phyloP scores from a whole-genome alignment of 371 early-diverging fungal species.

The Gilbertella persicaria region DNA sequence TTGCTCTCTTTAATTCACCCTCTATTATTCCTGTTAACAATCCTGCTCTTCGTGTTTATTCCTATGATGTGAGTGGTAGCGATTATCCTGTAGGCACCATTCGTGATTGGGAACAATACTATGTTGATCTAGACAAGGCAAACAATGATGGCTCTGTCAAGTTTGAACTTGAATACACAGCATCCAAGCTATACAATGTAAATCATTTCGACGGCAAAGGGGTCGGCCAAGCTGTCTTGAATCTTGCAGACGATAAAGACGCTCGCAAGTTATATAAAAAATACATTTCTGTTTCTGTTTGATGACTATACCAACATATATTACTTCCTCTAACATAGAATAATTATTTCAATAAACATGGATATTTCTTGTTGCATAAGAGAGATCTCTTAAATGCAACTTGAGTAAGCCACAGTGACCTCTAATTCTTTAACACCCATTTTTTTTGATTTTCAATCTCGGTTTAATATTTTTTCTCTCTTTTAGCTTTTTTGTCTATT shows the following conservation, averaged over 20 bases:
- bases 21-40: constrained; percentile 55
- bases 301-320: no score
- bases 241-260: constrained; percentile 7
- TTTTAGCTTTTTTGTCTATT: background rate
- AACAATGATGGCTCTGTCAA: constrained; percentile 30
- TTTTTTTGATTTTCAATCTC: constrained; percentile 1
- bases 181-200: constrained; percentile 42
- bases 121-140: constrained; percentile 44
- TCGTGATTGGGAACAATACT: constrained; percentile 57
- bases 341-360: no score
- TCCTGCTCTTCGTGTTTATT: constrained; percentile 55
- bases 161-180: constrained; percentile 49
- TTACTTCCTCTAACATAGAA: no score
- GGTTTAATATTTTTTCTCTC: background rate
- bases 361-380: no score
- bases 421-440: background rate
- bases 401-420: constrained; percentile 13
- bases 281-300: constrained; percentile 13
- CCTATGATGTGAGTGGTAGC: constrained; percentile 29
- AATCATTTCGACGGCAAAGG: constrained; percentile 30
- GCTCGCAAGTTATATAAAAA: constrained; percentile 14
- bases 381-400: no score
- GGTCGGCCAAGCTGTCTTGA: constrained; percentile 13
- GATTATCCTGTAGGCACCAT: constrained; percentile 33
- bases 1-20: constrained; percentile 49